Base-by-base conservation (phyloP, 208 protist genomes). In the Borovskyia barvae region DNA sequence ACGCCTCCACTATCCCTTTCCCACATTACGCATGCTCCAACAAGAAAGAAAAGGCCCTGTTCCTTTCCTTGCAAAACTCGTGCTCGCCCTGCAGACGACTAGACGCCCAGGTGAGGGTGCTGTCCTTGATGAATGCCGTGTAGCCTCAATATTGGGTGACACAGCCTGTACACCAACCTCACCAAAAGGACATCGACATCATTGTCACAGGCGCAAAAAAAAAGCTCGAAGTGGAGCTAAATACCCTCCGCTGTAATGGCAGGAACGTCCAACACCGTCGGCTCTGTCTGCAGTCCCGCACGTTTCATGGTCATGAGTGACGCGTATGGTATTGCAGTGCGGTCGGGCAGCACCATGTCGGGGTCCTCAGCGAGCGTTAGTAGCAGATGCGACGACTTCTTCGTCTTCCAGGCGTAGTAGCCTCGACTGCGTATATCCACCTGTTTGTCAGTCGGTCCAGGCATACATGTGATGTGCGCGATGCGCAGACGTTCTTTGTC, bases 331-430 rank as follows among this genome's bases (percentile, higher is more conserved):
- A 96, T 85, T 9, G 81, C 75, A 0, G 79, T 92, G 47, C 90
- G 84, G 56, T 96, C 90, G n/a, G 90, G 90, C 40, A 96, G 73
- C 47, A 87, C 66, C 84, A 96, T 93, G 22, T 96, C 83, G 9
- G 86, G 85, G 67, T 96, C 90, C 60, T 96, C 90, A 9, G 85
- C 77, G 8, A 96, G 36, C 4, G 80, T 92, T n/a, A 96, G 43
- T 1, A 94, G 53, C 47, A 96, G 52, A 55, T 92, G 84, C 37
- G 87, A 92, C 9, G 86, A 93, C 54, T 85, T 84, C 60, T 96
- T 96, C 40, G 86, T 96, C 65, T 94, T 93, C 87, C 90, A 96
- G 0, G 86, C 45, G 68, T 94, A 94, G 68, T 94, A 94, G 33
- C 90, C 90, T 14, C 78, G 64, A 49, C 82, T 90, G 35, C 87